Evolutionary conservation across 176 grass and related monocot species (phyloP).

Genomic region (Poa pratensis): DNA sequence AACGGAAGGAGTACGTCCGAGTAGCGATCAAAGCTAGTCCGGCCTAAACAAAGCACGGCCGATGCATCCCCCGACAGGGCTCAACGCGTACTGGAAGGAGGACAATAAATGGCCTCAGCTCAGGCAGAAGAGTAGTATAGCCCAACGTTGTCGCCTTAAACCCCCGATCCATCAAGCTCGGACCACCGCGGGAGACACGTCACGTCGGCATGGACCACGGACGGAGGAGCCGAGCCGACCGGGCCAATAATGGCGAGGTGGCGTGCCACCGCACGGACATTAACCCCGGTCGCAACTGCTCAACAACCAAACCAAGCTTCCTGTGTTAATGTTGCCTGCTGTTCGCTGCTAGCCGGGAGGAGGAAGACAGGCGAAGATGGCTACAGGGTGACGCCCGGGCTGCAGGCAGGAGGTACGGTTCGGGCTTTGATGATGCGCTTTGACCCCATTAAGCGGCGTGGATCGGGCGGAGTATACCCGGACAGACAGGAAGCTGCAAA

Average conservation of each 20-base stretch:
- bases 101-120: background rate
- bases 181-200: background rate
- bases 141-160: background rate
- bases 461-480: no score
- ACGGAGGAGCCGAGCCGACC: background rate
- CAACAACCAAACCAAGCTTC: no score
- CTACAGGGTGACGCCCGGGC: no score
- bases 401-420: no score
- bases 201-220: background rate
- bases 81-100: background rate
- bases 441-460: no score
- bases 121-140: no score
- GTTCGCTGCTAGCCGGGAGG: no score
- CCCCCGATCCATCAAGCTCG: background rate
- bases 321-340: no score
- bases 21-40: background rate
- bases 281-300: background rate
- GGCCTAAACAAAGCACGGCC: background rate
- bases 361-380: no score
- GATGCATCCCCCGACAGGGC: background rate
- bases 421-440: no score
- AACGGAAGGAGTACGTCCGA: no score
- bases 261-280: slow-evolving; percentile 36
- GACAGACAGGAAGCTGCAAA: no score
- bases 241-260: slow-evolving; percentile 51